Percentiles rank a stretch among this genome's conserved stretches.
Evolutionary conservation across 805 yeast species (phyloP).

Genomic region (Hanseniaspora taiwanica): DNA sequence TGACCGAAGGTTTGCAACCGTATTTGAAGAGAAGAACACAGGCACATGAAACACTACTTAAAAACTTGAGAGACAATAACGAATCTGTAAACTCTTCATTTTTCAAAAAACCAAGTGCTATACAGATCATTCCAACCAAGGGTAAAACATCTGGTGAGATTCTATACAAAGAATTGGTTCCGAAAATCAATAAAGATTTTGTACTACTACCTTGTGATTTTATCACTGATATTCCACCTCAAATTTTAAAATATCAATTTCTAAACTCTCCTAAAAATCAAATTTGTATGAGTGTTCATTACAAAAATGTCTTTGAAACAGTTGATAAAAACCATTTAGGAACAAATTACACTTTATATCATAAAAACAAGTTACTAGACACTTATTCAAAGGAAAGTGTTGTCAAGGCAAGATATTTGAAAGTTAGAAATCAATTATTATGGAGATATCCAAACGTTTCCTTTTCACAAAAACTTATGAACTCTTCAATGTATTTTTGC

Average conservation of each 20-base stretch:
- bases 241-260: constrained; percentile 70
- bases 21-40: constrained; percentile 32
- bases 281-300: constrained; percentile 64
- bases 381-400: constrained; percentile 56
- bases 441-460: constrained; percentile 78
- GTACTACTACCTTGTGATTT: constrained; percentile 92
- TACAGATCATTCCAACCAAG: constrained; percentile 31
- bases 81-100: constrained; percentile 4
- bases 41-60: constrained; percentile 4
- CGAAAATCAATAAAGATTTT: constrained; percentile 35
- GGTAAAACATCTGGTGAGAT: constrained; percentile 51
- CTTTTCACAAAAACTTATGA: constrained; percentile 63
- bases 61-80: constrained; percentile 13
- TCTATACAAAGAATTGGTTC: constrained; percentile 34
- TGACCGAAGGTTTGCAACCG: constrained; percentile 34
- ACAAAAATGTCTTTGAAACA: constrained; percentile 58
- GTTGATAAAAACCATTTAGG: constrained; percentile 52
- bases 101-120: constrained; percentile 22
- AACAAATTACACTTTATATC: constrained; percentile 53
- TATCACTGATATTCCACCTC: constrained; percentile 85
- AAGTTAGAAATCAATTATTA: constrained; percentile 71
- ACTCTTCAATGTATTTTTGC: constrained; percentile 61
- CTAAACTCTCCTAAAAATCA: constrained; percentile 57
- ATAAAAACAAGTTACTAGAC: constrained; percentile 51
- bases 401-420: constrained; percentile 55